Evolutionary conservation across 352 stramenopile species (phyloP), one percentile per base, ranked within the genome.

Genomic region (Pythium chondricola): DNA sequence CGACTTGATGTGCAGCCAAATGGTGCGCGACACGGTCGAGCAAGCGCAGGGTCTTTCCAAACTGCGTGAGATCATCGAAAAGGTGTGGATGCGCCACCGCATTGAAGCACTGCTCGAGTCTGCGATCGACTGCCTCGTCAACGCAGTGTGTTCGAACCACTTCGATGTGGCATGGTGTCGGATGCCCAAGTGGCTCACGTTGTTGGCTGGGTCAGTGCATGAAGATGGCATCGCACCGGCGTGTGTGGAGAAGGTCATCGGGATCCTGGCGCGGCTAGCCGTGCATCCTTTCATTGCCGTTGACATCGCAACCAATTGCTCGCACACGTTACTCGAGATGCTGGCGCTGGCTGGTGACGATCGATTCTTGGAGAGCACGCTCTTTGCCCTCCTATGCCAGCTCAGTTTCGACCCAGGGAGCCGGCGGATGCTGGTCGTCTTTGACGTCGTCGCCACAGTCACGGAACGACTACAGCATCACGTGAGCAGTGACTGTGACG

Each of bases 201-300:
- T 51, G 3, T 43, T 77, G 6, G 65, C 62, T 0, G 51, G 64
- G 17, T 55, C 41, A 2, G 56, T 78, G 13, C 57, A 76, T 17
- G 44, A 51, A 36, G 6, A 48, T 24, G 44, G 45, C n/a, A 24
- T 56, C n/a, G 38, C 31, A 10, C 55, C 30, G 0, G 21, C 37
- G 6, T 69, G 52, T 21, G 52, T 76, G 1, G 70, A 82, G 49
- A 77, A 82, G 37, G 63, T 76, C 44, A 53, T 76, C 25, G 67
- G 67, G 13, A 61, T 78, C 18, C 43, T 82, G 1, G 48, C 56
- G 7, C 56, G 64, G 35, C 65, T 81, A 8, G 35, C 48, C 0
- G 51, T 76, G 25, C 44, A 73, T 38, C 44, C 39, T 2, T 29
- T 43, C 6, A 61, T 66, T 20, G 39, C 52, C 9, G 60, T 49